Evolutionary conservation across 805 yeast genomes (phyloP).

Genomic region (Torulaspora indica): DNA sequence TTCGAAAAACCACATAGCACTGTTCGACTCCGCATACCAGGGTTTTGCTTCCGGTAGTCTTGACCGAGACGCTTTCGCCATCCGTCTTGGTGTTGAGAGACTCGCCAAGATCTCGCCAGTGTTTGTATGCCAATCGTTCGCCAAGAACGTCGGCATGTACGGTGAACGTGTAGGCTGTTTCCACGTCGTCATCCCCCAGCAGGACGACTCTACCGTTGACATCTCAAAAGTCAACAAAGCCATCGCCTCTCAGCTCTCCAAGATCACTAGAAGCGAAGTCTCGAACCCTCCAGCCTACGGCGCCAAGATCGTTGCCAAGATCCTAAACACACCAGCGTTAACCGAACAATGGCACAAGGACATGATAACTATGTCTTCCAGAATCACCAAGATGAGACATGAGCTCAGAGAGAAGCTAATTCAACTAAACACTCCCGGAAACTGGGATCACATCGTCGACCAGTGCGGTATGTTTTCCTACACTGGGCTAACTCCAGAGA

Average conservation of each 20-base stretch:
- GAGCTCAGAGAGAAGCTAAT: conserved; percentile 58
- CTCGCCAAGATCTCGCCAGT: conserved; percentile 51
- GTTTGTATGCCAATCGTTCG: conserved; percentile 88
- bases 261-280: conserved; percentile 73
- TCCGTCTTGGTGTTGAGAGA: conserved; percentile 50
- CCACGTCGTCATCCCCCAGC: conserved; percentile 59
- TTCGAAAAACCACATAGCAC: conserved; percentile 61
- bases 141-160: conserved; percentile 93
- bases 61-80: conserved; percentile 77
- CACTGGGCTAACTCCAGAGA: conserved; percentile 76
- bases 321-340: conserved; percentile 63
- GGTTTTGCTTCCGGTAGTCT: conserved; percentile 93
- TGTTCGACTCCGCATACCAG: conserved; percentile 94
- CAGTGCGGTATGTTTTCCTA: conserved; percentile 98
- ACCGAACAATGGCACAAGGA: conserved; percentile 78
- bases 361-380: conserved; percentile 77
- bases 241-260: conserved; percentile 68
- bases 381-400: conserved; percentile 76
- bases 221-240: conserved; percentile 47
- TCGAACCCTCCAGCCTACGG: conserved; percentile 97
- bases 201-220: conserved; percentile 25
- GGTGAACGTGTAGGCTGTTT: conserved; percentile 97
- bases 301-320: conserved; percentile 78
- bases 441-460: conserved; percentile 83
- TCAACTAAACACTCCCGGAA: conserved; percentile 72